Conservation (phyloP, 495 filamentous ascomycete genomes). For the Bryoglossum gracile region DNA sequence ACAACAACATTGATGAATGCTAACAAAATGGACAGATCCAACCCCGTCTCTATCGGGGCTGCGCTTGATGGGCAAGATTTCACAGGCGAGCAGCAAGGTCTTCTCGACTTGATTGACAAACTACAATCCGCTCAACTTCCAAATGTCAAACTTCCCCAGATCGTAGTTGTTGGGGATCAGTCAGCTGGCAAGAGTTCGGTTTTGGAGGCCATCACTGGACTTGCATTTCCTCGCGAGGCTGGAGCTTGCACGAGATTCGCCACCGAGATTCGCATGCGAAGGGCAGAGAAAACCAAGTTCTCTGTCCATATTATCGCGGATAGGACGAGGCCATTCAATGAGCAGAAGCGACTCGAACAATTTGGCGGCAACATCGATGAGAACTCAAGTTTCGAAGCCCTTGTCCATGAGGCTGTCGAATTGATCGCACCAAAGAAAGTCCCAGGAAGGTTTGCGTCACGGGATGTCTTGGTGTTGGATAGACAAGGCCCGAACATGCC, state of each 20-base stretch:
- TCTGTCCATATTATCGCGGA: neutral
- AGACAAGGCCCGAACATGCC: slow-evolving; percentile 35
- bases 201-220: neutral
- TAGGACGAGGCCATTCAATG: neutral
- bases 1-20: too few species aligned
- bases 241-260: neutral
- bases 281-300: neutral
- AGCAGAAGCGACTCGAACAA: neutral
- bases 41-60: too few species aligned
- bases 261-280: neutral
- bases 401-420: neutral
- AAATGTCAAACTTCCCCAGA: neutral
- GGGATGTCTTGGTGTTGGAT: neutral
- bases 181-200: neutral
- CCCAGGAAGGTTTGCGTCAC: neutral
- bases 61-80: too few species aligned
- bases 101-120: too few species aligned
- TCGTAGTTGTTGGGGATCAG: neutral
- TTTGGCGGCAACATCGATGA: neutral
- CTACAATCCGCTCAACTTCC: too few species aligned
- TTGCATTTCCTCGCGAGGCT: neutral
- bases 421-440: neutral
- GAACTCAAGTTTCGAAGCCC: too few species aligned
- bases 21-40: too few species aligned
- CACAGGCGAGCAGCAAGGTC: too few species aligned